Percentiles rank a stretch among this genome's conserved stretches.
These are phyloP conservation scores for Noccaea bulbosa DNA, from an alignment of 345 rosid genomes.

Conservation along the genomic window DNA sequence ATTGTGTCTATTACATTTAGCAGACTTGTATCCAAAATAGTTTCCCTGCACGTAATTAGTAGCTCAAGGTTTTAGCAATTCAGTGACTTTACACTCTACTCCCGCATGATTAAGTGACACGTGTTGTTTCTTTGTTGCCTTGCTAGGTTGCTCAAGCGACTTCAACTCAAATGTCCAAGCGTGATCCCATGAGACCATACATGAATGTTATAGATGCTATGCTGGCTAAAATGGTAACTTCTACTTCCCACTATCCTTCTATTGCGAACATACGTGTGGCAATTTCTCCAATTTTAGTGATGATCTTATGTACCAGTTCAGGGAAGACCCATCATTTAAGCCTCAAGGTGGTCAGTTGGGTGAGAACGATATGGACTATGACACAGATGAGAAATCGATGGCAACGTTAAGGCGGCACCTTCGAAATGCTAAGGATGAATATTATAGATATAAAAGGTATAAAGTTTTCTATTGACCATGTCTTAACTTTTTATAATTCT, in stretches of 20 bases:
- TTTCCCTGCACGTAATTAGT: no score
- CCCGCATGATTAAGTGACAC: no score
- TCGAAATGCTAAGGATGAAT: constrained; percentile 87
- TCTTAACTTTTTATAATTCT: constrained; percentile 2
- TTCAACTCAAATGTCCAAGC: constrained; percentile 98
- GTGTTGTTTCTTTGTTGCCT: no score
- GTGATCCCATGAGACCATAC: constrained; percentile 95
- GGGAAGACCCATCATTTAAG: constrained; percentile 91
- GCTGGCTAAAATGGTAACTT: constrained; percentile 80
- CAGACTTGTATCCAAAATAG: no score
- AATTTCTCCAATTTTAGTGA: constrained; percentile 23
- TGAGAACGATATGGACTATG: constrained; percentile 99
- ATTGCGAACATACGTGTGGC: background rate
- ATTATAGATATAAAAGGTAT: constrained; percentile 96
- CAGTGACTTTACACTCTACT: no score
- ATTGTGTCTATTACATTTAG: no score
- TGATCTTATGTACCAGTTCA: constrained; percentile 58
- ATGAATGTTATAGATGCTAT: constrained; percentile 94
- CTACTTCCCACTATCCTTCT: constrained; percentile 12
- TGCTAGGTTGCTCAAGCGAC: constrained; percentile 98
- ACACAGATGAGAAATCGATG: constrained; percentile 98
- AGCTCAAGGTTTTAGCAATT: no score
- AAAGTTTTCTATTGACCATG: constrained; percentile 13
- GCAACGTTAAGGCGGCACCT: constrained; percentile 98
- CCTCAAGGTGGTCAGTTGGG: constrained; percentile 99